Base-by-base conservation (phyloP, 1,284 basidiomycete genomes). In the Stygiomarasmius scandens region DNA sequence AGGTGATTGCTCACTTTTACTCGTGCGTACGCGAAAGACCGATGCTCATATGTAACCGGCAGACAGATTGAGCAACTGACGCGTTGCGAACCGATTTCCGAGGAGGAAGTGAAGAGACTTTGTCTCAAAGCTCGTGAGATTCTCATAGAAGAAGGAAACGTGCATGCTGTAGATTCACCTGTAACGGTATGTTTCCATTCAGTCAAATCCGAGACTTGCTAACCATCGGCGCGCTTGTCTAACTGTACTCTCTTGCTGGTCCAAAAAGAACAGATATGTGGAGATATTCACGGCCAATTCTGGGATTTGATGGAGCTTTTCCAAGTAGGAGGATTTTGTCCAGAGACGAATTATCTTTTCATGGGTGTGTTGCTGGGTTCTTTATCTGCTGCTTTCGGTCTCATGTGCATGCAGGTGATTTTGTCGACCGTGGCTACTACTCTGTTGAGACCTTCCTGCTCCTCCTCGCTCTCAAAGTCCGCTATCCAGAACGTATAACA, bases 111-210 rank as follows among this genome's bases (percentile, higher is more conserved):
- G 62, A 98, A 98, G 85, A 89, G 90, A 73, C 84, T 99, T 65
- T 99, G 97, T 80, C 96, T 99, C 83, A 99, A 98, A 91, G 96
- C 95, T 69, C 64, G 87, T 78, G 96, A 98, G 79, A 96, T 99
- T 65, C 77, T 99, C 71, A 95, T 98, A 86, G 95, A 96, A 71
- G 95, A 98, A 78, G 95, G 93, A 23, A 98, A 98, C 72, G 95
- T 98, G 3, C 96, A 99, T 77, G 95, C 95, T 43, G 96, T 99
- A 56, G 85, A 93, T 74, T 99, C 96, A 80, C 96, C 95, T 49
- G 95, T 98, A 64, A 98, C 95, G 44, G 95, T 98, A 57, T 16
- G 48, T 32, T 16, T 49, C 25, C 25, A 4, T 27, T 8, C 22
- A 47, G 3, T 23, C 45, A n/a, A n/a, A n/a, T n/a, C n/a, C n/a